These are phyloP conservation scores for Ophiocordyceps camponoti-floridani DNA, from an alignment of 2,329 filamentous ascomycete genomes.

Conservation along the genomic window DNA sequence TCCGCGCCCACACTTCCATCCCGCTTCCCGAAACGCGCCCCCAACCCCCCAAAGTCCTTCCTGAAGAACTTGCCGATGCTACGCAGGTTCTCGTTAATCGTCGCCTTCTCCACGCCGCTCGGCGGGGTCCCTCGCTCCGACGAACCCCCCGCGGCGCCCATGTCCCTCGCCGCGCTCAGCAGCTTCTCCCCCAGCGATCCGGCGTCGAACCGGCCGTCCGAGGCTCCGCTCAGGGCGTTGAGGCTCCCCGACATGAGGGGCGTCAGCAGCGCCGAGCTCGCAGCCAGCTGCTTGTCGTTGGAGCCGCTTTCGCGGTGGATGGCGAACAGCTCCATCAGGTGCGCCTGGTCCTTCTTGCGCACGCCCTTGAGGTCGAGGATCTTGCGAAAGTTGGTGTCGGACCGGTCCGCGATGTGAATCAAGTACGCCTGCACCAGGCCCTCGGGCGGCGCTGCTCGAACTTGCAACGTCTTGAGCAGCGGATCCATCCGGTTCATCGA, in stretches of 20 bases:
- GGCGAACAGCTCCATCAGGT: constrained; percentile 70
- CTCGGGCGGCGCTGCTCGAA: constrained; percentile 78
- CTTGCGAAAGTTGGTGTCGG: constrained; percentile 88
- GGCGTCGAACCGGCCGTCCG: constrained; percentile 52
- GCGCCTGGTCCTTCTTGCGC: constrained; percentile 61
- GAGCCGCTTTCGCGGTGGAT: constrained; percentile 61
- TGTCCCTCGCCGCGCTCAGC: constrained; percentile 74
- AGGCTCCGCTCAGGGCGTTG: constrained; percentile 6
- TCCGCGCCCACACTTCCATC: constrained; percentile 20
- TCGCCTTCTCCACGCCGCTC: constrained; percentile 38
- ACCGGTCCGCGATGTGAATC: constrained; percentile 88
- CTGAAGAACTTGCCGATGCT: constrained; percentile 95
- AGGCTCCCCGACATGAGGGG: constrained; percentile 35
- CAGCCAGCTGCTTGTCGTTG: constrained; percentile 49
- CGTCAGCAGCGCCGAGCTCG: constrained; percentile 52
- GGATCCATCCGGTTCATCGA: constrained; percentile 79
- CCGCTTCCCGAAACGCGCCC: constrained; percentile 52
- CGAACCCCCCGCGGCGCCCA: constrained; percentile 28
- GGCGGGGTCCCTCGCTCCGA: constrained; percentile 5
- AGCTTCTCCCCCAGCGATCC: constrained; percentile 71
- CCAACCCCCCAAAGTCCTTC: constrained; percentile 64
- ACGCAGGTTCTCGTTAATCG: constrained; percentile 83
- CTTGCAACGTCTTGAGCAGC: constrained; percentile 89
- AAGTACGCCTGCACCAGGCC: constrained; percentile 93
- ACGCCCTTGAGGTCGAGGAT: constrained; percentile 92